phyloP scores from a whole-genome alignment of 1,139 yeast genomes.

The Candida labiduridarum region DNA sequence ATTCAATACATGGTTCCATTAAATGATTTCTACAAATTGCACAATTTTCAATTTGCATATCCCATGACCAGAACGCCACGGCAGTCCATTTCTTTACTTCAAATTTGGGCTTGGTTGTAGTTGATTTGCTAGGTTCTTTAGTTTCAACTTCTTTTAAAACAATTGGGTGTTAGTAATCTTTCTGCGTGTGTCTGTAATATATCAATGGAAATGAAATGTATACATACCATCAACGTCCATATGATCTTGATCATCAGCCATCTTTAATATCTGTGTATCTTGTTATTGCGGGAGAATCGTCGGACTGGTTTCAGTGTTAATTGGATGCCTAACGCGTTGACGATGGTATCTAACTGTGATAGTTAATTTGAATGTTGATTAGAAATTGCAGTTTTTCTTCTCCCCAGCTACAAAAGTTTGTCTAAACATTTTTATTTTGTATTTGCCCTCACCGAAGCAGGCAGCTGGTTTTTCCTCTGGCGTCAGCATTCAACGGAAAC shows the following conservation, averaged over 20 bases:
- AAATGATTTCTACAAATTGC: constrained; percentile 98
- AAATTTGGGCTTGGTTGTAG: constrained; percentile 35
- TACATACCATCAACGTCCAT: constrained; percentile 20
- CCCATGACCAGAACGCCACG: constrained; percentile 99
- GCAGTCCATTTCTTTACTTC: constrained; percentile 85
- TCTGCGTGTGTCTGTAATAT: background rate
- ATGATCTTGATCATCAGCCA: constrained; percentile 16
- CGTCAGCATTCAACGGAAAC: too few relatives aligned
- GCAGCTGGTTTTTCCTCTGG: background rate
- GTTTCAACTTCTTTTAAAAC: constrained; percentile 10
- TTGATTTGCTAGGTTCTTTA: constrained; percentile 10
- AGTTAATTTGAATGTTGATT: background rate
- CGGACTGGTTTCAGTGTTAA: background rate
- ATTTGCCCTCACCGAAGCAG: too few relatives aligned
- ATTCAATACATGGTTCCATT: constrained; percentile 98
- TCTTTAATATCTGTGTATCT: background rate
- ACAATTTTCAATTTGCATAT: constrained; percentile 89
- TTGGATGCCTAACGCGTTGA: background rate
- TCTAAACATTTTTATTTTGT: background rate
- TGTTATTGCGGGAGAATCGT: background rate
- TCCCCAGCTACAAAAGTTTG: background rate
- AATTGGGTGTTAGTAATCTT: constrained; percentile 4
- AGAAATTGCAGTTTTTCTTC: constrained; percentile 3
- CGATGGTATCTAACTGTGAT: background rate
- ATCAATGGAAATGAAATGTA: background rate